Evolutionary conservation across 352 stramenopile species (phyloP).

Genomic region (Phytophthora melonis): DNA sequence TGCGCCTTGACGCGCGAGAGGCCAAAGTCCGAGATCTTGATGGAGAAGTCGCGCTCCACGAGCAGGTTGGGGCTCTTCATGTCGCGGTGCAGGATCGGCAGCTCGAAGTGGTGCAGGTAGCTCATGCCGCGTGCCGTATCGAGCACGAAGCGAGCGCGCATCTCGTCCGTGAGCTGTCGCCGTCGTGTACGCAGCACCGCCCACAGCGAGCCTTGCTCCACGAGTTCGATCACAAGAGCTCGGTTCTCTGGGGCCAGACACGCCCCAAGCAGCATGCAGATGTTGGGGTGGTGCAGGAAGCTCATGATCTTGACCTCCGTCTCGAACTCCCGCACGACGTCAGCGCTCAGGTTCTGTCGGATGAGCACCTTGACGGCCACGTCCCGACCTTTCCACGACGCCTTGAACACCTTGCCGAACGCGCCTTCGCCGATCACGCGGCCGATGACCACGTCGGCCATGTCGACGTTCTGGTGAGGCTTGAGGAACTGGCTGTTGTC

Average conservation of each 20-base stretch:
- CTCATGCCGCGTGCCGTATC: slow-evolving; percentile 89
- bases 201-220: slow-evolving; percentile 94
- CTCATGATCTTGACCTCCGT: slow-evolving; percentile 89
- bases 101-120: slow-evolving; percentile 89
- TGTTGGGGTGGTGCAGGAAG: slow-evolving; percentile 96
- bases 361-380: slow-evolving; percentile 86
- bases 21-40: slow-evolving; percentile 94
- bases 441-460: slow-evolving; percentile 63
- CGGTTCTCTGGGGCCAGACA: slow-evolving; percentile 93
- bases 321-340: slow-evolving; percentile 83
- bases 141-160: slow-evolving; percentile 67
- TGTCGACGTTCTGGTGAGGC: slow-evolving; percentile 66
- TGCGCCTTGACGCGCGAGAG: slow-evolving; percentile 92
- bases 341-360: slow-evolving; percentile 70
- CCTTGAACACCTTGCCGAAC: slow-evolving; percentile 84
- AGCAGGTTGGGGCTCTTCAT: slow-evolving; percentile 93
- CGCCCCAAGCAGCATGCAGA: slow-evolving; percentile 96
- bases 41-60: slow-evolving; percentile 82
- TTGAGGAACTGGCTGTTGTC: slow-evolving; percentile 41
- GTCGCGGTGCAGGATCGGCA: slow-evolving; percentile 90
- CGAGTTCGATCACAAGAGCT: slow-evolving; percentile 96
- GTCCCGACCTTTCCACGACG: slow-evolving; percentile 55
- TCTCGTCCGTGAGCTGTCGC: slow-evolving; percentile 47
- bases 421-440: slow-evolving; percentile 79
- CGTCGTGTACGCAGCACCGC: slow-evolving; percentile 83